A percentile compares a stretch with the other conserved stretches of the same genome.
These are phyloP conservation scores for Botrytis pseudocinerea DNA, from an alignment of 2,329 filamentous ascomycete genomes.

Conservation along the genomic window DNA sequence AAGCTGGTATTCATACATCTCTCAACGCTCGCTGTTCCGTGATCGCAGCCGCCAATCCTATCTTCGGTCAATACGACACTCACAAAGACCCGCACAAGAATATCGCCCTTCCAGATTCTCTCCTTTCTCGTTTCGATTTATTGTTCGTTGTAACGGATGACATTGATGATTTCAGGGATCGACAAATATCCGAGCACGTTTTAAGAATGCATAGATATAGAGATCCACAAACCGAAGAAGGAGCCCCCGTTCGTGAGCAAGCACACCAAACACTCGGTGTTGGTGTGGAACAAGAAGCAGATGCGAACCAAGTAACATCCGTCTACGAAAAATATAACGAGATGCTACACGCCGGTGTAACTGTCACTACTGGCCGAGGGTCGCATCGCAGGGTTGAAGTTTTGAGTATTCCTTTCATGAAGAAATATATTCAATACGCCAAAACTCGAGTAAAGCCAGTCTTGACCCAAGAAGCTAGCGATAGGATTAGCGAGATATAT, in stretches of 20 bases:
- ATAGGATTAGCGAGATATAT: constrained; percentile 89
- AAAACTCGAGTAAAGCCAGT: constrained; percentile 89
- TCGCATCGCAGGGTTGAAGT: constrained; percentile 79
- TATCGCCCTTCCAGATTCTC: constrained; percentile 92
- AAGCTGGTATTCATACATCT: constrained; percentile 96
- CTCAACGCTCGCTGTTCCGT: constrained; percentile 96
- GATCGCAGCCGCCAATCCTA: constrained; percentile 92
- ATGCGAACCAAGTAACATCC: constrained; percentile 74
- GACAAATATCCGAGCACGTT: constrained; percentile 93
- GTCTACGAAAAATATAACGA: constrained; percentile 96
- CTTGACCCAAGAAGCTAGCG: constrained; percentile 85
- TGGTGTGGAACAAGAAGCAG: constrained; percentile 74
- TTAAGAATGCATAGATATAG: constrained; percentile 96
- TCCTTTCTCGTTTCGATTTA: constrained; percentile 97
- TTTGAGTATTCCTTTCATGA: constrained; percentile 95
- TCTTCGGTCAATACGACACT: constrained; percentile 97
- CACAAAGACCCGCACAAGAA: constrained; percentile 99
- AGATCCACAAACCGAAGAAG: constrained; percentile 88
- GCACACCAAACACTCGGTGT: constrained; percentile 82
- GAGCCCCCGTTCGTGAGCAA: constrained; percentile 89
- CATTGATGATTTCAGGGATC: constrained; percentile 89
- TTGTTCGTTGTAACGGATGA: constrained; percentile 97
- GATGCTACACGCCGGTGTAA: constrained; percentile 92
- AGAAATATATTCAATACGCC: constrained; percentile 99
- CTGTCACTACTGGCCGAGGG: constrained; percentile 71